Evolutionary conservation across 2,329 filamentous ascomycete species (phyloP).

Genomic region (Epichloe glyceriae): DNA sequence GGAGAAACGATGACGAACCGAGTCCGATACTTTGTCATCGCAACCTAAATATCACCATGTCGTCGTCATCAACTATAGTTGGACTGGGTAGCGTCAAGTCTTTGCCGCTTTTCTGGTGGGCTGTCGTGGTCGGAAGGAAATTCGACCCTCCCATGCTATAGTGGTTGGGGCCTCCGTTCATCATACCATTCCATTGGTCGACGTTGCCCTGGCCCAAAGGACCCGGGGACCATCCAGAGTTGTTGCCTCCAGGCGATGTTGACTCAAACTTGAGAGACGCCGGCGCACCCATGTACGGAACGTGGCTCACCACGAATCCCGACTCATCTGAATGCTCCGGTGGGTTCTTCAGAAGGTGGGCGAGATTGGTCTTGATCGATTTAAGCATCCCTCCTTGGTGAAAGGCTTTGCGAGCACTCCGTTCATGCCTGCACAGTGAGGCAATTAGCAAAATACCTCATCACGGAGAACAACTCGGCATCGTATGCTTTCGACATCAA

Average conservation of each 20-base stretch:
- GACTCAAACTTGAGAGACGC: constrained; percentile 37
- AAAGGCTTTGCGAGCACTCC: constrained; percentile 96
- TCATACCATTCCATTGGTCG: constrained; percentile 33
- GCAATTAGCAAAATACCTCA: neutral
- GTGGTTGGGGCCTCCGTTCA: constrained; percentile 25
- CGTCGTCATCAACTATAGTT: constrained; percentile 24
- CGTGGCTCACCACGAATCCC: constrained; percentile 20
- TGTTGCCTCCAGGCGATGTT: constrained; percentile 32
- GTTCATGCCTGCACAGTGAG: constrained; percentile 65
- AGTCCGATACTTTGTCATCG: neutral
- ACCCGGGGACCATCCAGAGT: constrained; percentile 39
- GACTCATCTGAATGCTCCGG: constrained; percentile 28
- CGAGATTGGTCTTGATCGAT: constrained; percentile 78
- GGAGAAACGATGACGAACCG: neutral
- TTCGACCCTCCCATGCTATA: constrained; percentile 23
- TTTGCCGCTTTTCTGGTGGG: constrained; percentile 39
- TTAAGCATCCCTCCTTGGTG: constrained; percentile 72
- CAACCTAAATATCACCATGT: neutral
- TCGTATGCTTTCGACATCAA: too few species aligned
- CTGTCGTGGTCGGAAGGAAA: constrained; percentile 26
- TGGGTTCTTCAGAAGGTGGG: constrained; percentile 64
- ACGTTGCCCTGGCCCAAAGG: constrained; percentile 35
- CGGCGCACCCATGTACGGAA: constrained; percentile 23
- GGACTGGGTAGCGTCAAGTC: constrained; percentile 31
- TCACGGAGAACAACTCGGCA: too few species aligned